A percentile compares a stretch with the other conserved stretches of the same genome.
Conservation (phyloP, 805 yeast genomes). For the Saccharomycopsis sp. region DNA sequence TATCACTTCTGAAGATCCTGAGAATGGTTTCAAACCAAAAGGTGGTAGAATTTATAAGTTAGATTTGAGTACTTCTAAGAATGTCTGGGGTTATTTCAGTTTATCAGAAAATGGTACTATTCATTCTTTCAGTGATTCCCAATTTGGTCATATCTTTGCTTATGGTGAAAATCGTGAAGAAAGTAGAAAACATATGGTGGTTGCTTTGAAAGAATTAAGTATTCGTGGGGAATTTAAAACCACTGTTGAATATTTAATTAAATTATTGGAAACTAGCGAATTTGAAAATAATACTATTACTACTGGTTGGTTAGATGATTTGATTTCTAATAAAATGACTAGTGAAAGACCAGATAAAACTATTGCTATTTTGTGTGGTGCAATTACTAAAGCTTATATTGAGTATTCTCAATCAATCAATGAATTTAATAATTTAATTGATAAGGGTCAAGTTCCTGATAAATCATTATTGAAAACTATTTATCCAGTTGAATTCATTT, state of each 20-base stretch:
- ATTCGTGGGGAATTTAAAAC: conserved; percentile 99
- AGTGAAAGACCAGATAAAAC: conserved; percentile 94
- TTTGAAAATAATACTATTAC: conserved; percentile 95
- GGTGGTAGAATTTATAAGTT: conserved; percentile 95
- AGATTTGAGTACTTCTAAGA: conserved; percentile 93
- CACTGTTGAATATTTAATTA: conserved; percentile 93
- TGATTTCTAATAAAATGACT: conserved; percentile 86
- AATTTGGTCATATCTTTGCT: conserved; percentile 98
- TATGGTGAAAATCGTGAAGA: conserved; percentile 98
- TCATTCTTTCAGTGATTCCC: conserved; percentile 97
- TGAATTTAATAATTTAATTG: conserved; percentile 70
- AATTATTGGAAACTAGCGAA: conserved; percentile 91
- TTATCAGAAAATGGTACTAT: conserved; percentile 95
- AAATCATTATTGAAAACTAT: conserved; percentile 77
- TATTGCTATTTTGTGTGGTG: conserved; percentile 93
- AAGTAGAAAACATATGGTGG: conserved; percentile 98
- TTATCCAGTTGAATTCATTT: conserved; percentile 90
- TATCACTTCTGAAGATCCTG: conserved; percentile 98
- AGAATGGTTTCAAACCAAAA: conserved; percentile 98
- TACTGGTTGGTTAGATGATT: conserved; percentile 98
- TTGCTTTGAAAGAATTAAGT: conserved; percentile 91
- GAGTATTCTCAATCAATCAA: conserved; percentile 62
- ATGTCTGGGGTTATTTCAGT: conserved; percentile 99
- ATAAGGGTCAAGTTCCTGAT: conserved; percentile 92
- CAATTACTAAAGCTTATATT: conserved; percentile 89